Evolutionary conservation across 306 rosid species (phyloP).

Genomic region (Cucurbita ficifolia): DNA sequence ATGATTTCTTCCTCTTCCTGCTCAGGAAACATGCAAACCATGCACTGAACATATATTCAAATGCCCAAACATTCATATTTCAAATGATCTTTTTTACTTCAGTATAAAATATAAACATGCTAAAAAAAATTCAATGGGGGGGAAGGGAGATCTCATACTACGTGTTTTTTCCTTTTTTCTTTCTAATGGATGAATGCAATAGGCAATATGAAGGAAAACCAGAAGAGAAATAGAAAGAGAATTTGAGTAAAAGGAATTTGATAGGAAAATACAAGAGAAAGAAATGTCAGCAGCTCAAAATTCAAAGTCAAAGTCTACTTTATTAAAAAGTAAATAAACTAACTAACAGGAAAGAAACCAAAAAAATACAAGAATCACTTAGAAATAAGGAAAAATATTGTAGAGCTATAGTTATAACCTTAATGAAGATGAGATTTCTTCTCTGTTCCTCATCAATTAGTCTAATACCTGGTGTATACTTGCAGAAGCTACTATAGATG

Average conservation of each 20-base stretch:
- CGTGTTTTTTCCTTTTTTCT: neutral
- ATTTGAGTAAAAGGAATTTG: neutral
- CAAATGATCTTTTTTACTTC: neutral
- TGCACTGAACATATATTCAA: neutral
- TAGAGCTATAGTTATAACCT: neutral
- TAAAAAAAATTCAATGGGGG: neutral
- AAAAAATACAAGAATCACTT: neutral
- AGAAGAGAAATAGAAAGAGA: neutral
- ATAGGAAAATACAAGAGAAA: neutral
- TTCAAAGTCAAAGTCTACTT: neutral
- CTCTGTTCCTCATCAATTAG: neutral
- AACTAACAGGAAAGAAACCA: neutral
- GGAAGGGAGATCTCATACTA: neutral
- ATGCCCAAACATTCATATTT: neutral
- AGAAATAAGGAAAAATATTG: neutral
- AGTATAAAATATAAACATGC: neutral
- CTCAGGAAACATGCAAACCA: neutral
- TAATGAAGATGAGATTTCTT: neutral
- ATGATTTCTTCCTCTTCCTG: neutral
- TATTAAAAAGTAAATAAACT: neutral
- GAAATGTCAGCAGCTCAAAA: neutral
- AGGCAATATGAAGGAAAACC: neutral
- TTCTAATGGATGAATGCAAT: neutral
- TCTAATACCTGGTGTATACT: slow-evolving; percentile 1
- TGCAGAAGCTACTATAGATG: slow-evolving; percentile 98